Conservation (phyloP, 192 early-diverging fungal genomes). For the Linnemannia elongata region DNA sequence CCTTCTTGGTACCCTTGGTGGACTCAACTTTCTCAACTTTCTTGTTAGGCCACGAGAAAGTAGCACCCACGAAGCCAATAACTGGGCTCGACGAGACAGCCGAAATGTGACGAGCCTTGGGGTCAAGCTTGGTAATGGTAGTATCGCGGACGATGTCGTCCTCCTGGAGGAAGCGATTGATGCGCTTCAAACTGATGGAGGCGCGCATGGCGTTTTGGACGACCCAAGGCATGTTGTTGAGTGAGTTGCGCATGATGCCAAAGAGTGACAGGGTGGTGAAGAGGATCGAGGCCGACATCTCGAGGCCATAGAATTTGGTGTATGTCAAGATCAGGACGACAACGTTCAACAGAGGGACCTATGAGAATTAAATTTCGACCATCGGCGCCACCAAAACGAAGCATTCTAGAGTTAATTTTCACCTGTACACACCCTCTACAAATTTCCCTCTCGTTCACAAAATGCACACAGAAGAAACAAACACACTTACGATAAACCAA, state of each 20-base stretch:
- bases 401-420: too few relatives aligned
- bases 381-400: neutral
- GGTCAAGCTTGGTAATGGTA: conserved; percentile 41
- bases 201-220: conserved; percentile 69
- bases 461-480: neutral
- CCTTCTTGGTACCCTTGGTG: conserved; percentile 19
- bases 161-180: conserved; percentile 82
- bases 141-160: conserved; percentile 70
- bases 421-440: too few relatives aligned
- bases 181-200: conserved; percentile 73
- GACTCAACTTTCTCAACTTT: conserved; percentile 21
- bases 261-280: conserved; percentile 83
- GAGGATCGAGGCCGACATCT: conserved; percentile 57
- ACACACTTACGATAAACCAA: conserved; percentile 61
- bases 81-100: conserved; percentile 13
- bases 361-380: neutral
- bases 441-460: too few relatives aligned
- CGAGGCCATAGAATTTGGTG: conserved; percentile 66
- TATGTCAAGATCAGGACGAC: conserved; percentile 72
- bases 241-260: conserved; percentile 72
- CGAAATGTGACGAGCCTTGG: conserved; percentile 9
- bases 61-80: conserved; percentile 78
- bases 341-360: conserved; percentile 69
- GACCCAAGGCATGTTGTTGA: conserved; percentile 72
- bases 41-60: conserved; percentile 73